These are phyloP conservation scores for Eimeria praecox DNA, from an alignment of 169 alveolate species.

Conservation along the genomic window DNA sequence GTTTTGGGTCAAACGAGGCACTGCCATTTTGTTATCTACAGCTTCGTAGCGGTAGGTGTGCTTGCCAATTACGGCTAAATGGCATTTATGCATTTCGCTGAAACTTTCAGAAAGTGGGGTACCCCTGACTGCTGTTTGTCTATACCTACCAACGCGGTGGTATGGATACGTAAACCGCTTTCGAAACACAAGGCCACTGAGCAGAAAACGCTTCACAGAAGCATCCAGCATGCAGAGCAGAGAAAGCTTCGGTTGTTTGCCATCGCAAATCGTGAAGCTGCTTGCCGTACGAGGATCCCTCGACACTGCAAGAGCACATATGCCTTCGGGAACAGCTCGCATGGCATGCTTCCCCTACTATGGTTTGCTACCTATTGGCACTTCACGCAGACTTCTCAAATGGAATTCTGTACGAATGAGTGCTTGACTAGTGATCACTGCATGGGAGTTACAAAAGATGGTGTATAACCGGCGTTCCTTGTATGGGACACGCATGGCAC, in stretches of 20 bases:
- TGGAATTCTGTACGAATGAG: not conserved
- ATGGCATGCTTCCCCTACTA: not conserved
- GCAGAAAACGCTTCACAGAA: not conserved
- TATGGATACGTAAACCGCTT: not conserved
- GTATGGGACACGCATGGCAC: not conserved
- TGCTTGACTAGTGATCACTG: not conserved
- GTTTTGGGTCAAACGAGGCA: conserved; percentile 96
- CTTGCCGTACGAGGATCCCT: not conserved
- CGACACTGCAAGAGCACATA: not conserved
- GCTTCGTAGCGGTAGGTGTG: not conserved
- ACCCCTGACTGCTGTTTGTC: not conserved
- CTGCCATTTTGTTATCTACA: conserved; percentile 93
- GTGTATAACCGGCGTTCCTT: not conserved
- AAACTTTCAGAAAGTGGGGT: not conserved
- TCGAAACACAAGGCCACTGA: not conserved
- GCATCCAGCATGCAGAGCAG: not conserved
- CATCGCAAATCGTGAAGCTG: not conserved
- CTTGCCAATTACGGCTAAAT: not conserved
- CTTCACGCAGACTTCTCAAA: not conserved
- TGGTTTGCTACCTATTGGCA: not conserved
- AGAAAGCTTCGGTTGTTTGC: not conserved
- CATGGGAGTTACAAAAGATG: too few species aligned
- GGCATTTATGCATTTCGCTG: not conserved
- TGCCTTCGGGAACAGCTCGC: not conserved
- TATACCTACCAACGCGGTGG: not conserved